These are phyloP conservation scores for Penicillium atrosanguineum DNA, from an alignment of 495 filamentous ascomycete species.

Conservation along the genomic window DNA sequence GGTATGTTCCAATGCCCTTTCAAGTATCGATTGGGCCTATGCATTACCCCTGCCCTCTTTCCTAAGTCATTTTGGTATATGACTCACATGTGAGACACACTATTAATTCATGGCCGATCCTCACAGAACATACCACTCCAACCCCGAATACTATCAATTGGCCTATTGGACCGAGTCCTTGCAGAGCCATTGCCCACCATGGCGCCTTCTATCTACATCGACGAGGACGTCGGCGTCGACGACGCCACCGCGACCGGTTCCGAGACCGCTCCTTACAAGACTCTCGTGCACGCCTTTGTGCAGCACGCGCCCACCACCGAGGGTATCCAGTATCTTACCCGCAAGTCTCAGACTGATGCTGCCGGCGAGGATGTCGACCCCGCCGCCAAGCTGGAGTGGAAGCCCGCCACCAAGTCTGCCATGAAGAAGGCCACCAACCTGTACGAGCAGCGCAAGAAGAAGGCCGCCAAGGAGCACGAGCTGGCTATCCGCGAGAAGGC, in stretches of 20 bases:
- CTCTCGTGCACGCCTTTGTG: conserved; percentile 71
- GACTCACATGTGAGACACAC: conserved; percentile 16
- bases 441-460: conserved; percentile 72
- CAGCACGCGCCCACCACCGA: conserved; percentile 59
- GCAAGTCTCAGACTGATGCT: conserved; percentile 65
- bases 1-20: neutral
- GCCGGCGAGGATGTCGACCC: conserved; percentile 54
- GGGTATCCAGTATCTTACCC: conserved; percentile 61
- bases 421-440: conserved; percentile 77
- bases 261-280: conserved; percentile 74
- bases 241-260: conserved; percentile 64
- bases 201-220: conserved; percentile 65
- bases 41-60: neutral
- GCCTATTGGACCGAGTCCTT: neutral
- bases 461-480: conserved; percentile 67
- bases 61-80: neutral
- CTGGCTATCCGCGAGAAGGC: conserved; percentile 67
- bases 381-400: conserved; percentile 61
- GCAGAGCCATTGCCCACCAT: conserved; percentile 19
- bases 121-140: neutral
- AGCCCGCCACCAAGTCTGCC: conserved; percentile 77
- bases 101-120: conserved; percentile 3
- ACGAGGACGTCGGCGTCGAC: conserved; percentile 75
- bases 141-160: conserved; percentile 4
- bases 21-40: neutral